Conservation (phyloP, 2,329 filamentous ascomycete species). For the Monilinia fructigena region DNA sequence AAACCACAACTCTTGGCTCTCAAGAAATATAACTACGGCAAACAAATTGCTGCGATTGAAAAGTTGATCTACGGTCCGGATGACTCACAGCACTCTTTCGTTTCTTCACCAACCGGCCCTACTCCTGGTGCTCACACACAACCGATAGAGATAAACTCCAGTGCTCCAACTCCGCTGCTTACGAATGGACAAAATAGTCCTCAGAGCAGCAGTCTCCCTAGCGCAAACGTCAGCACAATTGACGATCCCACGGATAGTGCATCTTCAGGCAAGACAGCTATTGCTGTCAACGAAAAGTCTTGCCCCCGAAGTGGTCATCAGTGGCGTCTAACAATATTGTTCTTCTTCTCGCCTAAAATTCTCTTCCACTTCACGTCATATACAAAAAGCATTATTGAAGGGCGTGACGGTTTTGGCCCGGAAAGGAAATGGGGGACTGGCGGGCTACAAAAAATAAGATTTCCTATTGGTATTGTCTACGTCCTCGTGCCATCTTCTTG, state of each 20-base stretch:
- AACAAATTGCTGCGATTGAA: slow-evolving; percentile 65
- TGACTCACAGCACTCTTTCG: slow-evolving; percentile 25
- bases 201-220: slow-evolving; percentile 64
- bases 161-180: slow-evolving; percentile 62
- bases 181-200: slow-evolving; percentile 70
- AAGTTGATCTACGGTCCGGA: slow-evolving; percentile 47
- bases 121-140: slow-evolving; percentile 38
- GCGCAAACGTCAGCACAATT: slow-evolving; percentile 56
- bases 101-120: slow-evolving; percentile 30
- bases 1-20: slow-evolving; percentile 59
- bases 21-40: slow-evolving; percentile 63
- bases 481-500: background rate
- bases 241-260: slow-evolving; percentile 35
- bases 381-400: slow-evolving; percentile 24
- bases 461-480: slow-evolving; percentile 15
- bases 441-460: slow-evolving; percentile 19
- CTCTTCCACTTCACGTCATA: slow-evolving; percentile 20
- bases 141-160: slow-evolving; percentile 49
- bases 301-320: slow-evolving; percentile 38
- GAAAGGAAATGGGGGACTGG: slow-evolving; percentile 17
- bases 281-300: slow-evolving; percentile 27
- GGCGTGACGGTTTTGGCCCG: slow-evolving; percentile 20
- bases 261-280: slow-evolving; percentile 30
- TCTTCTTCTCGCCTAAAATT: slow-evolving; percentile 18
- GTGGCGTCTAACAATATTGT: slow-evolving; percentile 29